Conservation (phyloP, 2,329 filamentous ascomycete species). For the Acephala macrosclerotiorum region DNA sequence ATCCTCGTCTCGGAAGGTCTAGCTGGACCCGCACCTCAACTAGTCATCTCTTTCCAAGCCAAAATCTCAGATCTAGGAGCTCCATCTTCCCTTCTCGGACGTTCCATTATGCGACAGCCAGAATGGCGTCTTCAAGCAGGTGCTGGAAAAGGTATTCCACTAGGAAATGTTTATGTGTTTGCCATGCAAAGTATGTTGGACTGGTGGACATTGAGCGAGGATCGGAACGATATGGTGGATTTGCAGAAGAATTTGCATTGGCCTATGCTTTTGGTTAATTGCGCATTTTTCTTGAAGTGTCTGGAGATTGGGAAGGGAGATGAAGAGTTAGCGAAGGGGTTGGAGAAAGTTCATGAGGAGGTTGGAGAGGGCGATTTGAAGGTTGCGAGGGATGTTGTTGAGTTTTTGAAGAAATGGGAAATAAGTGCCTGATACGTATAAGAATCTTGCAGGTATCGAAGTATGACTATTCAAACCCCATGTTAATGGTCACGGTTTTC, state of each 20-base stretch:
- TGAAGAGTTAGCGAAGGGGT: slow-evolving; percentile 7
- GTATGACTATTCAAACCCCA: too few species aligned
- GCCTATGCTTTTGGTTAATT: slow-evolving; percentile 22
- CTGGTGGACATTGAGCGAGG: slow-evolving; percentile 24
- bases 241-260: slow-evolving; percentile 24
- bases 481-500: too few species aligned
- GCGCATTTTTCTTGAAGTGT: slow-evolving; percentile 17
- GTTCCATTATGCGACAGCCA: slow-evolving; percentile 19
- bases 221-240: slow-evolving; percentile 25
- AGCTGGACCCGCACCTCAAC: slow-evolving; percentile 6
- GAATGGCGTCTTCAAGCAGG: slow-evolving; percentile 17
- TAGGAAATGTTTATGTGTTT: slow-evolving; percentile 25
- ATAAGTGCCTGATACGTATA: background rate
- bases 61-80: slow-evolving; percentile 13
- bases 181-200: slow-evolving; percentile 21
- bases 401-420: slow-evolving; percentile 4
- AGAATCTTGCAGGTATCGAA: background rate
- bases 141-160: slow-evolving; percentile 8
- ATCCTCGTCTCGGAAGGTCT: slow-evolving; percentile 23
- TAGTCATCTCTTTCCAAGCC: slow-evolving; percentile 16
- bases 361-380: slow-evolving; percentile 10
- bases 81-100: slow-evolving; percentile 17
- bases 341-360: slow-evolving; percentile 10
- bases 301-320: slow-evolving; percentile 13
- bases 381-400: slow-evolving; percentile 7